phyloP scores from a whole-genome alignment of 108 stramenopile genomes.

The Discostella pseudostelligera region DNA sequence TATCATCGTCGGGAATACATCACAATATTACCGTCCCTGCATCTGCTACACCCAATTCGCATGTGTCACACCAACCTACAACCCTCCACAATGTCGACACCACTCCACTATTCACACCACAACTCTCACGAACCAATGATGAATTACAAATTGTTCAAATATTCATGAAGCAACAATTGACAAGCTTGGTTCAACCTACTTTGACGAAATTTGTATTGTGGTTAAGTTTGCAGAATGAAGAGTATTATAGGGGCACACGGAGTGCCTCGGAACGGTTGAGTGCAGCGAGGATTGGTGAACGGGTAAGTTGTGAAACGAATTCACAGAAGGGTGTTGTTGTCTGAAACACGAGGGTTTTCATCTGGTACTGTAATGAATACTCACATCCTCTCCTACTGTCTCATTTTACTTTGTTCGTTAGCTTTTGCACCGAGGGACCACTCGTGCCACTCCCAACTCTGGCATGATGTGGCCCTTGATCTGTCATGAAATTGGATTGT shows the following conservation, averaged over 20 bases:
- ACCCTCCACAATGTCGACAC: neutral
- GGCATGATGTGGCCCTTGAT: conserved; percentile 89
- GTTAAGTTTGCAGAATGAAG: conserved; percentile 84
- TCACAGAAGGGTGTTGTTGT: too few species aligned
- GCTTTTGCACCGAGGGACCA: conserved; percentile 27
- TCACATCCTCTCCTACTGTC: conserved; percentile 1
- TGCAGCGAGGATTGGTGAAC: conserved; percentile 91
- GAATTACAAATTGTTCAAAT: conserved; percentile 59
- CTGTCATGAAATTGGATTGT: conserved; percentile 88
- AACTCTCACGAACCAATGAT: conserved; percentile 23
- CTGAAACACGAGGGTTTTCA: too few species aligned
- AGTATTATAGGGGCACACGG: conserved; percentile 81
- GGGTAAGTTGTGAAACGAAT: conserved; percentile 50
- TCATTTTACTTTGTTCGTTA: neutral
- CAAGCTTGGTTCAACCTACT: conserved; percentile 69
- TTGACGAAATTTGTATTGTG: conserved; percentile 81
- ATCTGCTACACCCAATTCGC: too few species aligned
- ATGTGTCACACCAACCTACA: conserved; percentile 1
- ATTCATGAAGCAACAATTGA: conserved; percentile 73
- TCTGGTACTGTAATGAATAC: too few species aligned
- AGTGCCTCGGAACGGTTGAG: conserved; percentile 82
- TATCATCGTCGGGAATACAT: conserved; percentile 13
- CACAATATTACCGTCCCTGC: conserved; percentile 13
- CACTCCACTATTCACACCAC: too few species aligned
- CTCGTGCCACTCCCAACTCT: conserved; percentile 20